Base-by-base conservation (phyloP, 257 asterid genomes). In the Solanum neorickii region DNA sequence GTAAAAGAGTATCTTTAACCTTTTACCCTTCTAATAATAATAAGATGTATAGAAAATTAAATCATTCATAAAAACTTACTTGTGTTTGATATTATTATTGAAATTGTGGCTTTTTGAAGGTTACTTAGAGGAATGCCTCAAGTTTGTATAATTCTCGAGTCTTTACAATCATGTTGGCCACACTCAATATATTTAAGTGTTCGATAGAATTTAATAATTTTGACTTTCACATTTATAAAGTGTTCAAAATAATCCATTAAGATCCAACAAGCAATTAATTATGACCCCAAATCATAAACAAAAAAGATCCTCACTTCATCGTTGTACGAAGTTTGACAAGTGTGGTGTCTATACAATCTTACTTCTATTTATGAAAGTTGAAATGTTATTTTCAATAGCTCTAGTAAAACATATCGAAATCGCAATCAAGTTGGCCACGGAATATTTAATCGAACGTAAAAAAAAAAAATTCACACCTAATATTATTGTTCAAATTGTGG, bases 281-380 rank as follows among this genome's bases (percentile, higher is more conserved):
- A 59, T 59, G 66, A 20, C 21, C 66, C 25, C 5, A 59, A 20
- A 59, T 59, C 66, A 59, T 59, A 20, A 56, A 56, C 5, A 20
- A 2, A 56, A 56, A 42, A 59, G 21, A 56, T 59, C 25, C 0
- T 59, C 5, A 20, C 25, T 56, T 1, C 12, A 20, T 3, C 5
- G 2, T 20, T 59, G 25, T 16, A 52, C 2, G 3, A 52, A 52
- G 62, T 52, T 52, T 52, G n/a, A 18, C 5, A 49, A 49, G 6
- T 49, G 0, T 9, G 12, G 0, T 23, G 69, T 60, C 1, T 60
- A 60, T 0, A 4, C 6, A 21, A 0, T 5, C 14, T 60, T 60
- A 60, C 25, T 10, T 0, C 3, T 60, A 49, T 49, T 49, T 49
- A 15, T 49, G 3, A 49, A 5, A 49, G 60, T 49, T 15, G 9